Evolutionary conservation across 2,329 filamentous ascomycete species (phyloP).

Genomic region (Paraphaeosphaeria minitans): DNA sequence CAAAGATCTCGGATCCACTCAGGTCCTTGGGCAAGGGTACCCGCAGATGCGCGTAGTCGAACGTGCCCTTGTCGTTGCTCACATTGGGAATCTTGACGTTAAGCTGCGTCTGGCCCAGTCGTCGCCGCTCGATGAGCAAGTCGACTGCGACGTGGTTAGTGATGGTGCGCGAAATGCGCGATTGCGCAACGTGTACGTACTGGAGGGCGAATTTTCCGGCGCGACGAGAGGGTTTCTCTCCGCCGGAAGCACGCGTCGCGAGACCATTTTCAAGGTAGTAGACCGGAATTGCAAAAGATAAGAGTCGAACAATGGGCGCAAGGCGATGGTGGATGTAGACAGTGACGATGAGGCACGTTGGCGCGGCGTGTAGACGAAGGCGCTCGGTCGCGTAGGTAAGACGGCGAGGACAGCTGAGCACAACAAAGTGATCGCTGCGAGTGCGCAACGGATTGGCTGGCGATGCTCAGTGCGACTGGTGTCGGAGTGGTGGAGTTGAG

Average conservation of each 20-base stretch:
- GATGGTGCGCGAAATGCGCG: slow-evolving; percentile 22
- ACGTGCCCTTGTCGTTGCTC: slow-evolving; percentile 67
- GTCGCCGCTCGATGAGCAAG: slow-evolving; percentile 76
- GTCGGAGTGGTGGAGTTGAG: slow-evolving; percentile 5
- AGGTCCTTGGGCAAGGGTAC: slow-evolving; percentile 92
- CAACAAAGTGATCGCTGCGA: slow-evolving; percentile 20
- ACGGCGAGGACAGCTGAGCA: slow-evolving; percentile 15
- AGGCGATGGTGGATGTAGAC: slow-evolving; percentile 27
- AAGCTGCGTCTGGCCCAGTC: slow-evolving; percentile 90
- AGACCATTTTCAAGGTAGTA: slow-evolving; percentile 36
- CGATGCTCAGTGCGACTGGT: slow-evolving; percentile 11
- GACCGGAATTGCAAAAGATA: slow-evolving; percentile 20
- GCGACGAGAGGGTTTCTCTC: slow-evolving; percentile 69
- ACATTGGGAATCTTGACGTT: slow-evolving; percentile 78
- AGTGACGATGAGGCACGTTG: slow-evolving; percentile 16
- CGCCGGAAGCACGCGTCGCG: slow-evolving; percentile 60
- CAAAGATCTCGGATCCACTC: slow-evolving; percentile 86
- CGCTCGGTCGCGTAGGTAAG: slow-evolving; percentile 15
- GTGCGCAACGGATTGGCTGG: background rate
- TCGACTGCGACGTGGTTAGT: slow-evolving; percentile 48
- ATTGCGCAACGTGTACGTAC: slow-evolving; percentile 57
- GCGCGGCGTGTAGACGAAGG: slow-evolving; percentile 22
- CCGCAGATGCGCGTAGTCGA: slow-evolving; percentile 95
- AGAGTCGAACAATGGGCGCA: slow-evolving; percentile 30
- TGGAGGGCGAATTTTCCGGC: slow-evolving; percentile 64